Conservation (phyloP, 2,329 filamentous ascomycete genomes). For the Colletotrichum zoysiae region DNA sequence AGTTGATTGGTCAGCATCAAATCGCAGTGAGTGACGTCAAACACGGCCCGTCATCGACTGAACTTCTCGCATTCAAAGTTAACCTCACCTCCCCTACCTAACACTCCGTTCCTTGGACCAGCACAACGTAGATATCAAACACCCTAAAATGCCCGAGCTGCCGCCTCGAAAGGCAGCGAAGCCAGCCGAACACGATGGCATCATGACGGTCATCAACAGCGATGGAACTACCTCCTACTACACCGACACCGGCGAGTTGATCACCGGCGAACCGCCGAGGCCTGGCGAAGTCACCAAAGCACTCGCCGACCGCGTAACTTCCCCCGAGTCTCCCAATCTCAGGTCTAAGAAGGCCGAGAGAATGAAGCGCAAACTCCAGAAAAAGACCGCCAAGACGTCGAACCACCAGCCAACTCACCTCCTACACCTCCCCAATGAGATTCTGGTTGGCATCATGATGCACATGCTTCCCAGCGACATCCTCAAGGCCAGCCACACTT, state of each 20-base stretch:
- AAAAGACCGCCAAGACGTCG: slow-evolving; percentile 30
- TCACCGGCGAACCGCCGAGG: background rate
- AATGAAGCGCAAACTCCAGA: slow-evolving; percentile 29
- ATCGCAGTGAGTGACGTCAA: background rate
- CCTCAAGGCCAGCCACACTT: slow-evolving; percentile 58
- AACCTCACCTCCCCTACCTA: background rate
- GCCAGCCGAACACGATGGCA: background rate
- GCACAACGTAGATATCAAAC: background rate
- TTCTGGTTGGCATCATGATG: slow-evolving; percentile 62
- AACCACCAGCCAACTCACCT: slow-evolving; percentile 49
- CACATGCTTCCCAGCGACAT: slow-evolving; percentile 64
- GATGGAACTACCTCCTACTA: slow-evolving; percentile 17
- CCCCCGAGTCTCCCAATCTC: slow-evolving; percentile 28
- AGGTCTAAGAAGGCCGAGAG: slow-evolving; percentile 41
- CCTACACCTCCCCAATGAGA: slow-evolving; percentile 64
- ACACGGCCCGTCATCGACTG: background rate
- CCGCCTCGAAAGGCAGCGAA: background rate
- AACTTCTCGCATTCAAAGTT: background rate
- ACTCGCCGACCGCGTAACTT: slow-evolving; percentile 17
- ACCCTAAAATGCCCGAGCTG: background rate
- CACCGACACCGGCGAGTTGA: background rate
- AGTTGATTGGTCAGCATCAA: background rate
- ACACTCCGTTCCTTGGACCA: too few species aligned
- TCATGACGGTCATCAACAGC: slow-evolving; percentile 18
- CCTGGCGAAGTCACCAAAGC: slow-evolving; percentile 19